Percentiles rank a stretch among this genome's conserved stretches.
These are phyloP conservation scores for Cucurbita moschata DNA, from an alignment of 306 rosid genomes.

Conservation along the genomic window DNA sequence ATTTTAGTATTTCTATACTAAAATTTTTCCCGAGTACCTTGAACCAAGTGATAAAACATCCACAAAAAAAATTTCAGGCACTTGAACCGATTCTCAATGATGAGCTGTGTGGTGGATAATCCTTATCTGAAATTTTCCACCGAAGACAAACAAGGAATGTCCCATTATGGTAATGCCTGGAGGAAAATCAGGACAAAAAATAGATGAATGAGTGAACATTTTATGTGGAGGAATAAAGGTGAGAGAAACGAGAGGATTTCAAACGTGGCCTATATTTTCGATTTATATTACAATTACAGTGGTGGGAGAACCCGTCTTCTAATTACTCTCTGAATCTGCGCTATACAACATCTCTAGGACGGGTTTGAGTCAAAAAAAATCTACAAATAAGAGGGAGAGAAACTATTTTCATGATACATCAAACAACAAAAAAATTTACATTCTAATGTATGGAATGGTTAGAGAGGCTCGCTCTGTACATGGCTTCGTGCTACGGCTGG, in stretches of 20 bases:
- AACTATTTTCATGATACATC: constrained; percentile 43
- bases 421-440: constrained; percentile 24
- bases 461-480: constrained; percentile 66
- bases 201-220: neutral
- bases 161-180: neutral
- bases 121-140: neutral
- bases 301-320: constrained; percentile 26
- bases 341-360: constrained; percentile 54
- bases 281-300: constrained; percentile 41
- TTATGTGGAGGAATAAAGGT: neutral
- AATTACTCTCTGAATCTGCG: constrained; percentile 38
- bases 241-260: constrained; percentile 19
- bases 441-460: constrained; percentile 37
- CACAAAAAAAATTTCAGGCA: neutral
- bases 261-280: constrained; percentile 25
- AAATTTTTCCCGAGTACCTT: no score
- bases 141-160: neutral
- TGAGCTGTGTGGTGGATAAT: neutral
- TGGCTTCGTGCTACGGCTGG: constrained; percentile 22
- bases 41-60: neutral
- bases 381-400: neutral
- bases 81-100: neutral
- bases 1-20: no score
- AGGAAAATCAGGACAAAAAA: no score
- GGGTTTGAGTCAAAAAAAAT: constrained; percentile 21